Conservation (phyloP, 2,329 filamentous ascomycete genomes). For the Fusarium anguioides region DNA sequence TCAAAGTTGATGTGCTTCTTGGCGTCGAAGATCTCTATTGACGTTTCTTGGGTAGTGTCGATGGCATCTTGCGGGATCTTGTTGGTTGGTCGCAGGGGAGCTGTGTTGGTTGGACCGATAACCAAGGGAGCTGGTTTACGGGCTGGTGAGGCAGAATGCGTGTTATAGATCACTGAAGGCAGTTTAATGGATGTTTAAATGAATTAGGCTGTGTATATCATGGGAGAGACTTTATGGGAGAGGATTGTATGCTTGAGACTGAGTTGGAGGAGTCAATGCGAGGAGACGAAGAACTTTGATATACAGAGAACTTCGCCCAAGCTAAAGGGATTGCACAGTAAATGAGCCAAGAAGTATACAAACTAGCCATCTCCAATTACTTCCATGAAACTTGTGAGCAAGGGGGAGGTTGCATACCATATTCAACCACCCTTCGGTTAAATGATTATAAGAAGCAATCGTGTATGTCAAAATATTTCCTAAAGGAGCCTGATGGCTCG, state of each 20-base stretch:
- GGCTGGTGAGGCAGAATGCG: not conserved
- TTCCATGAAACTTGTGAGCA: too few species aligned
- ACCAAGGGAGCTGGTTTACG: conserved; percentile 39
- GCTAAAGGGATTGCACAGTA: too few species aligned
- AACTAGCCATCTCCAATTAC: not conserved
- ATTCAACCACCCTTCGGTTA: too few species aligned
- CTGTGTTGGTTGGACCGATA: conserved; percentile 47
- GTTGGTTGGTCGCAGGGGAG: conserved; percentile 42
- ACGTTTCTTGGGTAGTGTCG: conserved; percentile 9
- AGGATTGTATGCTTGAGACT: not conserved
- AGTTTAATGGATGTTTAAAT: not conserved
- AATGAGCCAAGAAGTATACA: not conserved
- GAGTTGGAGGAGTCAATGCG: not conserved
- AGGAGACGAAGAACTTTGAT: not conserved
- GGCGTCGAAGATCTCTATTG: conserved; percentile 58
- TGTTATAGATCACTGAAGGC: conserved; percentile 1
- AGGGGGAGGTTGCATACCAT: too few species aligned
- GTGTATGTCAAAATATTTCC: not conserved
- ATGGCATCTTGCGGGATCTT: conserved; percentile 20
- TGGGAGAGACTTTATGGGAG: too few species aligned
- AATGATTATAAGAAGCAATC: too few species aligned
- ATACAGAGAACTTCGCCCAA: not conserved
- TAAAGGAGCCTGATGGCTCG: not conserved
- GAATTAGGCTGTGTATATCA: not conserved
- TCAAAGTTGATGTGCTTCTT: conserved; percentile 66